Conservation (phyloP, 768 basidiomycete species). For the Gelatoporia subvermispora region DNA sequence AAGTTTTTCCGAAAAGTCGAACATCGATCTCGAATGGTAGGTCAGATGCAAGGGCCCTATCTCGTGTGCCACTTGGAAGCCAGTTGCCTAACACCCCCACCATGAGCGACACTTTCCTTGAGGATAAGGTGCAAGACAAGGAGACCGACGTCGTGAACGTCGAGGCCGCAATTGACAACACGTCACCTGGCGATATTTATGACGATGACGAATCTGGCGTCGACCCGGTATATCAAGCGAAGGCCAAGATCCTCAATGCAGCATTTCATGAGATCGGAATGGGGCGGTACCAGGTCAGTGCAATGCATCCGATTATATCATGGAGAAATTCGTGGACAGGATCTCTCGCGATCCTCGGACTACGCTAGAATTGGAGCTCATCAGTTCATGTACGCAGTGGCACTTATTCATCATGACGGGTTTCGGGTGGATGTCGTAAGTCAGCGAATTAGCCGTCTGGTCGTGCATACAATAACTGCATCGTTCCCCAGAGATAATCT, state of each 20-base stretch:
- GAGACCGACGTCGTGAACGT: not conserved
- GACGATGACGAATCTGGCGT: constrained; percentile 27
- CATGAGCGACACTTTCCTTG: too few species aligned
- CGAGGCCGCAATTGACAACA: not conserved
- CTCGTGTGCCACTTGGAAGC: too few species aligned
- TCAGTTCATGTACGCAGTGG: constrained; percentile 45
- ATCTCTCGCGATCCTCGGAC: too few species aligned
- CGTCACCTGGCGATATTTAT: constrained; percentile 25
- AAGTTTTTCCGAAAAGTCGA: too few species aligned
- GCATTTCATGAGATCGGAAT: constrained; percentile 52
- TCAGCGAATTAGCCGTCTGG: constrained; percentile 5
- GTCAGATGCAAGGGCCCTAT: too few species aligned
- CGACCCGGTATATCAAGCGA: constrained; percentile 46
- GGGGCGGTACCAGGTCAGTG: constrained; percentile 48
- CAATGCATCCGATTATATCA: not conserved
- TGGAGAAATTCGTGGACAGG: not conserved
- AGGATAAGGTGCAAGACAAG: not conserved
- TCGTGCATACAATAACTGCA: not conserved
- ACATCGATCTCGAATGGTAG: too few species aligned
- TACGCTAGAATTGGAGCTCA: too few species aligned
- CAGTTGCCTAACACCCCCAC: too few species aligned
- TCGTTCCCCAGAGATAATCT: constrained; percentile 48
- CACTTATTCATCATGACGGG: constrained; percentile 58
- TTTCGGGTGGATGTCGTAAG: constrained; percentile 71
- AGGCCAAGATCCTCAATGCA: constrained; percentile 42